Evolutionary conservation across 768 basidiomycete genomes (phyloP), one percentile per base, ranked within the genome.

Genomic region (Psilocybe cubensis): DNA sequence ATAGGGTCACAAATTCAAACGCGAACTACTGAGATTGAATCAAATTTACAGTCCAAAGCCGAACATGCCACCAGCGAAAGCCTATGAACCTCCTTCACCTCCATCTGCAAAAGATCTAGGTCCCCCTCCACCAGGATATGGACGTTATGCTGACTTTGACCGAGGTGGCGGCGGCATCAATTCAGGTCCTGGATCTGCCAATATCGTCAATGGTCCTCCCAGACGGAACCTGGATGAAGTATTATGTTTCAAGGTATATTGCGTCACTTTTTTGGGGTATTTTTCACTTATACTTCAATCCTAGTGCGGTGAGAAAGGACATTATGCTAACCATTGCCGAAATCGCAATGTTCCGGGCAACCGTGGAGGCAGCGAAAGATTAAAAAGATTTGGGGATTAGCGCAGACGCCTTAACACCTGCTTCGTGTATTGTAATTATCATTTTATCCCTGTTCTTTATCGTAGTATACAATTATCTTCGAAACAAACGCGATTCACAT

Each of bases 291-390:
- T n/a, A n/a, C n/a, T n/a, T n/a, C n/a, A n/a, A n/a, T n/a, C n/a
- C n/a, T n/a, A 94, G 88, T 97, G 95, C 66, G 92, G 92, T 33
- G 88, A 93, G 71, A 89, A 90, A 63, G 96, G 96, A 1, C 96
- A 98, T 69, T 96, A 96, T 68, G 96, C 96, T 18, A 96, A 97
- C 69, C 87, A 92, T 65, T 97, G 96, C 72, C 84, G 89, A 40
- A 95, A 95, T 70, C 78, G 91, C 54, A 95, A 94, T 69, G 89
- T 94, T 21, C 94, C 94, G 24, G 94, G 94, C 11, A 94, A 92
- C 69, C 82, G 94, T 47, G 94, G 94, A 54, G 94, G 94, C 7
- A 74, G 86, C 45, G 91, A 92, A 62, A 80, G 81, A 42, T 57
- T 71, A n/a, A 77, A 77, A 65, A 72, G 75, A 64, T 80, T 72